Evolutionary conservation across 78 protist genomes (phyloP), one percentile per base, ranked within the genome.

Genomic region (Trichosphaerium sp.): DNA sequence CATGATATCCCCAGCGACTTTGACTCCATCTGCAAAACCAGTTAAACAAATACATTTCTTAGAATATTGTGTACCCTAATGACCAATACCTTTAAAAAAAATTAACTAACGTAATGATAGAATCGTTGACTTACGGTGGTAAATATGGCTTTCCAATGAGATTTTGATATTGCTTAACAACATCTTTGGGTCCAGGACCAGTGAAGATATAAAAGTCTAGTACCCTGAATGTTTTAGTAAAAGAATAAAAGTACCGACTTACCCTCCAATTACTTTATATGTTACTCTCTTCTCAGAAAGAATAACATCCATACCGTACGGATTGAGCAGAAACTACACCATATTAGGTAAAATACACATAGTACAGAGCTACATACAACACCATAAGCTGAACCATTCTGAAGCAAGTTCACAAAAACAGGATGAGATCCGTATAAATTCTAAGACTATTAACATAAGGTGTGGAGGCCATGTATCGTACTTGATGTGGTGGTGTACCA

Each of bases 351-450:
- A 6, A 6, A 31, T 23, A 32, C 39, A 32, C 35, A 15, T 15
- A 12, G 32, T 18, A 48, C 60, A 49, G 54, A 11, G 65, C n/a
- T 8, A 38, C 43, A 60, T 8, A 69, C 25, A 26, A 79, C 71
- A 48, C 90, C 90, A 67, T 80, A 61, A 26, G 84, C 77, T 51
- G 41, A 40, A 25, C 87, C 87, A 26, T n/a, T n/a, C n/a, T 8
- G 5, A 6, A 32, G 64, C 26, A 71, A 37, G 35, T 79, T 49
- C 42, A 82, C 29, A 66, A 74, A 73, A 62, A 81, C 77, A 34
- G 92, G 92, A 66, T 87, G 92, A 28, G 78, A 47, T 34, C 92
- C 92, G 62, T 87, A 87, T 23, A 76, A 31, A 60, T 87, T 81
- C n/a, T 59, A 40, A 69, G 63, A 49, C 26, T 51, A 65, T 37